These are phyloP conservation scores for Aspergillus sp. DNA, from an alignment of 2,329 filamentous ascomycete species.

Conservation along the genomic window DNA sequence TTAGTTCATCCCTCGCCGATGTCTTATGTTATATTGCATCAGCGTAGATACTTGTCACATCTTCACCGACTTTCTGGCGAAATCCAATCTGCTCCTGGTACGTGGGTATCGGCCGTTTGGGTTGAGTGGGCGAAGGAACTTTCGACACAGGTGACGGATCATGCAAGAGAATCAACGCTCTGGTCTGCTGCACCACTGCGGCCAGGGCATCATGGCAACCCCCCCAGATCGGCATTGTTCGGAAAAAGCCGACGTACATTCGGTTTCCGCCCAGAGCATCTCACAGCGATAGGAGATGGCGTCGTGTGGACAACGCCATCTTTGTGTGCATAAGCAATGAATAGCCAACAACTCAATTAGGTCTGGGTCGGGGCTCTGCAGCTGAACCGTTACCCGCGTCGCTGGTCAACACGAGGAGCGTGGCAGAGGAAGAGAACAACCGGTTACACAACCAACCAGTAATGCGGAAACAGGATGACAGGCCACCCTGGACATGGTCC, in stretches of 20 bases:
- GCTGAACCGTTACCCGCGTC: not conserved
- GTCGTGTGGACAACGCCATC: too few species aligned
- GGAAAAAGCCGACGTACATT: too few species aligned
- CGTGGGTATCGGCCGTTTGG: not conserved
- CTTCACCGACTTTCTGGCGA: conserved; percentile 11
- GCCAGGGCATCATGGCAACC: too few species aligned
- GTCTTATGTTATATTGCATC: not conserved
- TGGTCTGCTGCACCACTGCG: too few species aligned
- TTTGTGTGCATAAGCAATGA: too few species aligned
- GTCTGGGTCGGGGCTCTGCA: not conserved
- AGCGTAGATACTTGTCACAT: conserved; percentile 5
- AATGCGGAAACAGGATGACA: not conserved
- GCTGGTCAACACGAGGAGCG: not conserved
- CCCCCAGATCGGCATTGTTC: too few species aligned
- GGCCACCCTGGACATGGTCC: not conserved
- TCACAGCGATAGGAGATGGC: too few species aligned
- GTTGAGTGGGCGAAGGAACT: not conserved
- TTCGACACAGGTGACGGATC: conserved; percentile 3
- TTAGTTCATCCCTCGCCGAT: not conserved
- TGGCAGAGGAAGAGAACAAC: not conserved
- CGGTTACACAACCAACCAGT: not conserved
- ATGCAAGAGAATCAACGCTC: not conserved
- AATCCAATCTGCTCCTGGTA: not conserved
- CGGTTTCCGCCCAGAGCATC: too few species aligned
- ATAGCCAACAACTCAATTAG: not conserved